These are phyloP conservation scores for Carex cristatella DNA, from an alignment of 176 grass and related monocot species.

Conservation along the genomic window DNA sequence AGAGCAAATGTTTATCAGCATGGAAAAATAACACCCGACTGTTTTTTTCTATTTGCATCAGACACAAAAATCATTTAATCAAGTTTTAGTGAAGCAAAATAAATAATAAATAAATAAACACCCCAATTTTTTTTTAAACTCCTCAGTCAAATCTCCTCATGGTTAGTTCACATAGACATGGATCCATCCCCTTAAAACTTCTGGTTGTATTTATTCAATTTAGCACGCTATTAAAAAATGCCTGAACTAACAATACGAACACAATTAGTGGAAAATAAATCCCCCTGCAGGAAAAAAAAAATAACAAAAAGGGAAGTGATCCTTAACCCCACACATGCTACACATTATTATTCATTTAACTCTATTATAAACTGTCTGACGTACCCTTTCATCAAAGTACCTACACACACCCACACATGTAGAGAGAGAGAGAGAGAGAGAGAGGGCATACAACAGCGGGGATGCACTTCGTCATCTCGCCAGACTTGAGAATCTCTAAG, in stretches of 20 bases:
- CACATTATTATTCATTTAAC: neutral
- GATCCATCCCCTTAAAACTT: neutral
- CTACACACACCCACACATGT: neutral
- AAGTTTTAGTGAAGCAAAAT: neutral
- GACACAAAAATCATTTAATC: neutral
- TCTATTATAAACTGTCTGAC: neutral
- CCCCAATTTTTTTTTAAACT: neutral
- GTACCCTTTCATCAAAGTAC: neutral
- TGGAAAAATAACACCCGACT: neutral
- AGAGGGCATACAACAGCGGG: constrained; percentile 37
- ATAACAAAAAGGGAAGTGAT: neutral
- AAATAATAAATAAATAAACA: neutral
- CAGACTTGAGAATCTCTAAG: constrained; percentile 45
- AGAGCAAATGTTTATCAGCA: neutral
- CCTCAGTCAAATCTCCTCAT: neutral
- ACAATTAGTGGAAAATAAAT: neutral
- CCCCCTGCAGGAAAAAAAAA: neutral
- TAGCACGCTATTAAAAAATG: neutral
- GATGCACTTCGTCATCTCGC: constrained; percentile 30
- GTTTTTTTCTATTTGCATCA: neutral
- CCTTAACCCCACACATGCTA: neutral
- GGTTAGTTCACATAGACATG: neutral
- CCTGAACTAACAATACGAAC: neutral
- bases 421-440: neutral
- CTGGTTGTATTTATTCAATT: neutral